A percentile compares a stretch with the other conserved stretches of the same genome.
Conservation (phyloP, 2,329 filamentous ascomycete genomes). For the Calonectria leucothoes region DNA sequence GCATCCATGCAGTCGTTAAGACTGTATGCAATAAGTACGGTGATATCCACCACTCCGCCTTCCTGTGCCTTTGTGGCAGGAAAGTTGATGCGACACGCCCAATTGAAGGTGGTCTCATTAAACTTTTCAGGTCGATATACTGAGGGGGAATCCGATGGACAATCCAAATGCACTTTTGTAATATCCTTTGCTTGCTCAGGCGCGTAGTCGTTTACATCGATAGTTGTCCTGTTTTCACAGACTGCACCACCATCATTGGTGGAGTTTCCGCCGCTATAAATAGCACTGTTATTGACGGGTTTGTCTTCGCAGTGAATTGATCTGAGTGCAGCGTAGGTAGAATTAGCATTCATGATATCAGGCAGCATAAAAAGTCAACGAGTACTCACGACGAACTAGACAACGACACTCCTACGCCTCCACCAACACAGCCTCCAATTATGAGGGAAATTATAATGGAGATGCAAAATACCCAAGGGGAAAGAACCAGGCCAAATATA, state of each 20-base stretch:
- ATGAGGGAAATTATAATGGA: neutral
- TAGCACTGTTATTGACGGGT: neutral
- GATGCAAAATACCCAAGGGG: neutral
- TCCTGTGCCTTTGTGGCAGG: no score
- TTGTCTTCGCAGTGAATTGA: neutral
- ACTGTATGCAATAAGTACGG: neutral
- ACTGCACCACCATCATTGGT: neutral
- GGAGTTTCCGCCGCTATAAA: neutral
- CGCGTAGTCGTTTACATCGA: neutral
- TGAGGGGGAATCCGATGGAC: neutral
- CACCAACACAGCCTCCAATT: neutral
- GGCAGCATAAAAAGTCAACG: neutral
- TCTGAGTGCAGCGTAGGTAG: no score
- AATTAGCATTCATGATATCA: neutral
- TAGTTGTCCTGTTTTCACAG: neutral
- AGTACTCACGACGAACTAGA: neutral
- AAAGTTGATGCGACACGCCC: neutral
- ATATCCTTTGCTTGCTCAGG: neutral
- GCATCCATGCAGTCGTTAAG: neutral
- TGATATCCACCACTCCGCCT: no score
- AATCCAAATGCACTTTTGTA: neutral
- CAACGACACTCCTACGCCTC: neutral
- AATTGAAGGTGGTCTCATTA: neutral
- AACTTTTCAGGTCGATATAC: neutral
- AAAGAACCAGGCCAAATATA: neutral